A percentile compares a stretch with the other conserved stretches of the same genome.
phyloP scores from a whole-genome alignment of 2,329 filamentous ascomycete genomes.

The Alternaria novae-zelandiae region DNA sequence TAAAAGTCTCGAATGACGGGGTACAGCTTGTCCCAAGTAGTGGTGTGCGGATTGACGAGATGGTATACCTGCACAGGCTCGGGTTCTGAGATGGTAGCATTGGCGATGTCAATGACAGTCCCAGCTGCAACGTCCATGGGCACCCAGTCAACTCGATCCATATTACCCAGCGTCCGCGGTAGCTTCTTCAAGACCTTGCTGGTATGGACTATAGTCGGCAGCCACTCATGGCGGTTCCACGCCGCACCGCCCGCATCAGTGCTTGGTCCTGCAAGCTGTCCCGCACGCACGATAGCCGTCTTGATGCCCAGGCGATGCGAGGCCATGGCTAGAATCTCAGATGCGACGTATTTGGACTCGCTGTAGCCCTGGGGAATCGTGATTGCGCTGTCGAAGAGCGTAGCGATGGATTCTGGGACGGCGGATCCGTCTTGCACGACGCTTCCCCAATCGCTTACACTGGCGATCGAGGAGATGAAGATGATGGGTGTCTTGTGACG shows the following conservation, averaged over 20 bases:
- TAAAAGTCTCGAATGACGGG: neutral
- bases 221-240: conserved; percentile 37
- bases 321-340: conserved; percentile 39
- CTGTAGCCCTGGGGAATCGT: conserved; percentile 47
- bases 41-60: conserved; percentile 1
- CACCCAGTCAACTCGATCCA: conserved; percentile 35
- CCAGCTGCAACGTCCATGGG: conserved; percentile 20
- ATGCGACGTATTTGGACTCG: conserved; percentile 47
- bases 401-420: conserved; percentile 16
- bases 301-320: conserved; percentile 32
- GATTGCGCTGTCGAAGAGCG: conserved; percentile 41
- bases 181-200: conserved; percentile 24
- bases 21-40: neutral
- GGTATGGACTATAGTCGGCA: conserved; percentile 33
- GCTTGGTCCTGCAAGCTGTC: conserved; percentile 41
- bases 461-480: conserved; percentile 50
- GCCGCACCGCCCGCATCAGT: conserved; percentile 15
- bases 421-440: neutral
- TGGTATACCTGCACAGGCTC: conserved; percentile 5
- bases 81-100: neutral
- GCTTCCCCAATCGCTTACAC: conserved; percentile 26
- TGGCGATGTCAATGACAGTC: neutral
- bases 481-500: conserved; percentile 30
- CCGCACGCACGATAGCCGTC: conserved; percentile 32
- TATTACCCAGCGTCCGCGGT: conserved; percentile 22